phyloP scores from a whole-genome alignment of 148 eudicot species.

The Gaultheria prostrata region DNA sequence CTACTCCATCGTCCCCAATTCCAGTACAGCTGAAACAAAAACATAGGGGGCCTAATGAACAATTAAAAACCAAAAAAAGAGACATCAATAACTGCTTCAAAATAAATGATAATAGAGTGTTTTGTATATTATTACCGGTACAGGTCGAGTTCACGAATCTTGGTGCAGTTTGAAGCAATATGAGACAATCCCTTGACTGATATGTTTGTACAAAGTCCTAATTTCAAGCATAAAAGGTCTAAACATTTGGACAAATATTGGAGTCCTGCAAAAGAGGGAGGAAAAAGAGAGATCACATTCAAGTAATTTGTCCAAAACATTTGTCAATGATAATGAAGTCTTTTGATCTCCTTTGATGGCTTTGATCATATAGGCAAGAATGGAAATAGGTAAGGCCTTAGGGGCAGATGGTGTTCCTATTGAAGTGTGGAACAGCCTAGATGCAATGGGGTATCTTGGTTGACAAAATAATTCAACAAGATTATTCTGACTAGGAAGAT shows the following conservation, averaged over 20 bases:
- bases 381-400: not conserved
- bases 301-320: not conserved
- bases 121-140: constrained; percentile 50
- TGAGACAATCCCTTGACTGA: constrained; percentile 60
- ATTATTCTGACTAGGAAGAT: too few species aligned
- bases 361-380: not conserved
- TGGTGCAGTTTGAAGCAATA: constrained; percentile 57
- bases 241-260: constrained; percentile 57
- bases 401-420: too few species aligned
- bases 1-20: constrained; percentile 66
- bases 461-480: too few species aligned
- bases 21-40: constrained; percentile 47
- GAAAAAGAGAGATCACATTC: not conserved
- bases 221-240: constrained; percentile 49
- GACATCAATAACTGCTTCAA: not conserved
- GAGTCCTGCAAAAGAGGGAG: constrained; percentile 47
- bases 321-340: not conserved
- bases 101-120: not conserved
- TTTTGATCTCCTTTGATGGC: not conserved
- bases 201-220: constrained; percentile 67
- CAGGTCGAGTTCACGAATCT: constrained; percentile 65
- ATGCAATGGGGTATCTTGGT: too few species aligned
- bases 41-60: not conserved
- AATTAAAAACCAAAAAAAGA: not conserved
- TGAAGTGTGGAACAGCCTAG: too few species aligned